These are phyloP conservation scores for Starmerella davenportii DNA, from an alignment of 805 yeast species.

Conservation along the genomic window DNA sequence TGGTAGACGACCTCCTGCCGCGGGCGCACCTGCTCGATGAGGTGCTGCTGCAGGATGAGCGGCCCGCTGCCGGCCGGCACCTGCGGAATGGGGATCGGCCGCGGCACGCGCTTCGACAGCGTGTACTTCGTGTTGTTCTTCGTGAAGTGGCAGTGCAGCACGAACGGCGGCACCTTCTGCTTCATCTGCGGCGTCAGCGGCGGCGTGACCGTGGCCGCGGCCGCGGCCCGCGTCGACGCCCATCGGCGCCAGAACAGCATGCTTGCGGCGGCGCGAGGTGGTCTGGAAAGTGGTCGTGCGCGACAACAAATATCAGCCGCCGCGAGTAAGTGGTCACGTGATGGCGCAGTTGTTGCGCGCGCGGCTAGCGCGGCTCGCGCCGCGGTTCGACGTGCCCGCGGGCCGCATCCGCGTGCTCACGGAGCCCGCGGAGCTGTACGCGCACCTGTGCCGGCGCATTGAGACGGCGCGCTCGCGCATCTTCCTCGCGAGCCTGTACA, in stretches of 20 bases:
- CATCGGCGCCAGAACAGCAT: neutral
- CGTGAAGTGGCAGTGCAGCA: slow-evolving; percentile 57
- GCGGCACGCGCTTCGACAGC: slow-evolving; percentile 33
- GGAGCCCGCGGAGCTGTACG: slow-evolving; percentile 55
- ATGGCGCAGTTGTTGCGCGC: neutral
- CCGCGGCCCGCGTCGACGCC: neutral
- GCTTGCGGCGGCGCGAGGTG: too few relatives aligned
- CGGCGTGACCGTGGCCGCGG: neutral
- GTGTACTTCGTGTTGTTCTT: slow-evolving; percentile 73
- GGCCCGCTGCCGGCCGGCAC: slow-evolving; percentile 22
- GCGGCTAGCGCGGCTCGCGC: slow-evolving; percentile 13
- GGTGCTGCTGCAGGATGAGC: slow-evolving; percentile 39
- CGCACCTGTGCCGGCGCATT: slow-evolving; percentile 42
- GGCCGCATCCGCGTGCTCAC: slow-evolving; percentile 10
- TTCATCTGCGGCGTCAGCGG: slow-evolving; percentile 26
- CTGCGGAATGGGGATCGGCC: slow-evolving; percentile 24
- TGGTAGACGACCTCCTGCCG: slow-evolving; percentile 58
- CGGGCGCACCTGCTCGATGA: slow-evolving; percentile 56
- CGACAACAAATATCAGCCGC: too few relatives aligned
- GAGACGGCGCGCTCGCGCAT: slow-evolving; percentile 42
- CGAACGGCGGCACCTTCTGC: slow-evolving; percentile 26
- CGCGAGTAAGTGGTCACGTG: too few relatives aligned
- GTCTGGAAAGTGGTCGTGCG: too few relatives aligned
- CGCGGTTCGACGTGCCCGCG: slow-evolving; percentile 15
- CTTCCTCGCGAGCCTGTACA: slow-evolving; percentile 68